phyloP scores from a whole-genome alignment of 2,329 filamentous ascomycete species.

The Ceratocystis harringtonii region DNA sequence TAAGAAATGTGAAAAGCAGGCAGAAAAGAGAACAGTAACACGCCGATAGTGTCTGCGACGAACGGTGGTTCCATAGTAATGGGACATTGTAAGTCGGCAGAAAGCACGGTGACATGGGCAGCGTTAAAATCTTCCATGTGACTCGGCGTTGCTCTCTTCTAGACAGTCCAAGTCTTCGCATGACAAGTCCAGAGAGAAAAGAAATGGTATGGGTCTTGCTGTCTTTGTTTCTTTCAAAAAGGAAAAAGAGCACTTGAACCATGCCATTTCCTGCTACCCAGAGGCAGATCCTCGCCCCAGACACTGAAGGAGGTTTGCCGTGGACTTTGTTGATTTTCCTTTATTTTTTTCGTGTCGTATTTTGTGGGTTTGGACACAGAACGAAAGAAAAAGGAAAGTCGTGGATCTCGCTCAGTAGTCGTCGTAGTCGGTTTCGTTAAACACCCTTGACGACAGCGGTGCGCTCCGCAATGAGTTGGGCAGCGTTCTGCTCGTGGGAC shows the following conservation, averaged over 20 bases:
- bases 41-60: not conserved
- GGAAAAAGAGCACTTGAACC: too few species aligned
- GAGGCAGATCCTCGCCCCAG: not conserved
- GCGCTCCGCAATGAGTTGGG: constrained; percentile 80
- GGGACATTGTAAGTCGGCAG: not conserved
- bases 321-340: not conserved
- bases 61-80: not conserved
- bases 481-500: constrained; percentile 83
- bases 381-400: not conserved
- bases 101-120: not conserved
- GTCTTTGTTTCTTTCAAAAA: not conserved
- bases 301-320: not conserved
- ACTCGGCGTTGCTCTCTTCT: not conserved
- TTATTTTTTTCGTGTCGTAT: not conserved
- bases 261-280: too few species aligned
- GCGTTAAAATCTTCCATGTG: not conserved
- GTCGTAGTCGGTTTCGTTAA: constrained; percentile 30
- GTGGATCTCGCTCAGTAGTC: constrained; percentile 13
- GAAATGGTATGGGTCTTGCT: not conserved
- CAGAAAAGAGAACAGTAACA: constrained; percentile 1
- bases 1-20: constrained; percentile 1
- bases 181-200: not conserved
- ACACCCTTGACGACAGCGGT: constrained; percentile 90
- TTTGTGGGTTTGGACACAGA: not conserved
- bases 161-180: not conserved